Evolutionary conservation across 169 alveolate species (phyloP), one percentile per base, ranked within the genome.

Genomic region (Cryptosporidium ryanae): DNA sequence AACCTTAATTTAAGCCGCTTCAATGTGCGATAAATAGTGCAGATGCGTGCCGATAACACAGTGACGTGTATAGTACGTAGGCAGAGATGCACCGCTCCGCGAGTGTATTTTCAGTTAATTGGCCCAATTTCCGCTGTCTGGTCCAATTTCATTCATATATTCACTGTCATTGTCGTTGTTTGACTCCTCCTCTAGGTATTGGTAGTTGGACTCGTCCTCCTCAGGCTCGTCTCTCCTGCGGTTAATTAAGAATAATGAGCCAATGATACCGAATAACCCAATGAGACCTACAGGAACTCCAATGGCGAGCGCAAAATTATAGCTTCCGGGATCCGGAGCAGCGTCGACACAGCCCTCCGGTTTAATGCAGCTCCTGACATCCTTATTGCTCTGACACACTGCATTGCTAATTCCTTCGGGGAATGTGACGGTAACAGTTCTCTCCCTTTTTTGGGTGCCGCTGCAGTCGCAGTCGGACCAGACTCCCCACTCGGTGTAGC

Each of bases 101-200:
- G 5, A 34, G n/a, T 34, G 57, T 8, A n/a, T 17, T 17, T 15
- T 15, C 61, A n/a, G 8, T 32, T 59, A 76, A 23, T 27, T 76
- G 18, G 87, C 87, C 87, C 87, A 76, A 63, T 55, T 61, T 32
- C 50, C 61, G 46, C 64, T 76, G 15, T 76, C 87, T 4, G 87
- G 87, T 7, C 87, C 87, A 59, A 76, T 55, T 21, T 76, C 87
- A n/a, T 76, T 67, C 1, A 76, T 46, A 43, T 59, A 76, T 59
- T 76, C 87, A 2, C 48, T 21, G 21, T 55, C 68, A 18, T 31
- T 57, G n/a, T 76, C 70, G 15, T 38, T 17, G 18, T 1, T 38
- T 13, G 87, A 43, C 25, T 64, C 17, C n/a, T 76, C 76, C 8
- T 76, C 87, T 32, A 76, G 25, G 43, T 76, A 76, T 17, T 76